Base-by-base conservation (phyloP, 1,139 yeast species). In the Blastobotrys persicus region DNA sequence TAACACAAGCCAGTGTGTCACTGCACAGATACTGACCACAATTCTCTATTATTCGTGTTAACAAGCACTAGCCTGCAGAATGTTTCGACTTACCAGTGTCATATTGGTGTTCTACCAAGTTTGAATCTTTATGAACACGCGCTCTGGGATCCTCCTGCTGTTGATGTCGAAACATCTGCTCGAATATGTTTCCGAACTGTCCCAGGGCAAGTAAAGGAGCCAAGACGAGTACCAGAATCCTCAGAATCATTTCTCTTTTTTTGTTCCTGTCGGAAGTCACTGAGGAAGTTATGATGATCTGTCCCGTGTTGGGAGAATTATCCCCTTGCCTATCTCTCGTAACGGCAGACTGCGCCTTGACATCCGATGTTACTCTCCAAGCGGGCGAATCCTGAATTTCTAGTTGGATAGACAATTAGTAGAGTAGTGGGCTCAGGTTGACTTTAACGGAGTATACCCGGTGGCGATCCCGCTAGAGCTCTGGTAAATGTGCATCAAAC, bases 1-100 rank as follows among this genome's bases (percentile, higher is more conserved):
- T 75, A 0, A 87, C 98, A 69, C 98, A 92, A 7, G 76, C 73
- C 44, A 81, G 73, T 0, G 97, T 88, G 58, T 84, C 95, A 2
- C 87, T 85, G 64, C 98, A 92, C 42, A 91, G 68, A 64, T 83
- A 92, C 12, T 73, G 73, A n/a, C 70, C 68, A 63, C 97, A 89
- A n/a, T 44, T 41, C 5, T 40, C 62, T 54, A 31, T 12, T 4
- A 3, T 26, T 4, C 13, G 42, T 38, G n/a, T n/a, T n/a, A n/a
- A n/a, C n/a, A n/a, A n/a, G n/a, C n/a, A n/a, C n/a, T n/a, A 5
- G 16, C 18, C 16, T 4, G 2, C 33, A 18, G 14, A 41, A 37
- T 13, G 19, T 12, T 4, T 4, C 13, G 4, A 65, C 59, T 52
- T 54, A 55, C 66, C 55, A 31, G 59, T 54, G 40, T 66, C 63